Evolutionary conservation across 805 yeast species (phyloP), one percentile per base, ranked within the genome.

Genomic region (Saccharomycopsis malanga): DNA sequence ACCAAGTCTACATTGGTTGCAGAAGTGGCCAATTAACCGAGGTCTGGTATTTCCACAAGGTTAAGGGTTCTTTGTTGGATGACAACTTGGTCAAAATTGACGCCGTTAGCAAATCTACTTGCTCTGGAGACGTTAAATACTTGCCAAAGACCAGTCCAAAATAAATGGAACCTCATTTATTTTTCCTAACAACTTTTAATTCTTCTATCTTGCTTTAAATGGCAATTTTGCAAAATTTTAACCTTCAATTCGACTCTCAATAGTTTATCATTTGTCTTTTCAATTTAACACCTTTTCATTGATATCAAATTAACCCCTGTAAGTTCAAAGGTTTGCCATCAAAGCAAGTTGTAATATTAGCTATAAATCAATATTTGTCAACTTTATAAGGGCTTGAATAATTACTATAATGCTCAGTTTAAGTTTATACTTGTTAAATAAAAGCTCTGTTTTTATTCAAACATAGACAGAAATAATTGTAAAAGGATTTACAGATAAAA

Each of bases 1-100:
- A 72, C 34, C 67, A 71, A 5, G 87, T 81, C 4, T 77, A 66
- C 58, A 71, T 83, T 56, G 72, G 74, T 43, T 83, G 89, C 65
- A 64, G 67, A 35, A 65, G 61, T 49, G 62, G 69, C 37, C 77
- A 73, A 1, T 46, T 70, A 20, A 61, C 61, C 44, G 72, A 70
- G 50, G 62, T 70, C 15, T 88, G 95, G 94, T 89, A 87, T 64
- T 87, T 76, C 67, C 83, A 82, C 68, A 70, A 78, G 50, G 68
- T 88, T 44, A 68, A 73, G 56, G 97, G 96, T 1, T 77, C 91
- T 1, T 69, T 87, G 2, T 68, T 78, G 48, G 67, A 71, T 39
- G 91, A 88, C 41, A 63, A 75, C 23, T 87, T 81, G 60, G 60
- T 68, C 22, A 79, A 81, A 20, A 77, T 83, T 42, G 85, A 84